A percentile compares a stretch with the other conserved stretches of the same genome.
phyloP scores from a whole-genome alignment of 2,329 filamentous ascomycete genomes.

The Arthrobotrys pseudoclavata region DNA sequence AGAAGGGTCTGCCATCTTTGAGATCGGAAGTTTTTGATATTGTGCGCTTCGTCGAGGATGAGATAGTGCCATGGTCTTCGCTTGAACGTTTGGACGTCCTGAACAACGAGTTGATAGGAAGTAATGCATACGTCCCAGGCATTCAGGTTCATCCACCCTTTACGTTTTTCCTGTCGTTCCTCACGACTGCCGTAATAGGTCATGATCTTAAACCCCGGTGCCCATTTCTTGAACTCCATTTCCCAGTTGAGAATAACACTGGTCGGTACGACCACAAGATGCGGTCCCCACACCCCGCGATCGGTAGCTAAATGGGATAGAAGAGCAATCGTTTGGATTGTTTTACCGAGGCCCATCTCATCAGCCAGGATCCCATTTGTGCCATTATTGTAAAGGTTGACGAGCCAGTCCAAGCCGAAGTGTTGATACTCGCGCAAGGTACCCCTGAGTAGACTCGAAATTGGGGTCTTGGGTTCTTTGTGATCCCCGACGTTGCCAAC shows the following conservation, averaged over 20 bases:
- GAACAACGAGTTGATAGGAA: slow-evolving; percentile 94
- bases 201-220: slow-evolving; percentile 96
- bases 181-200: slow-evolving; percentile 96
- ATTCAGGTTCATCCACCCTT: slow-evolving; percentile 93
- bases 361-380: slow-evolving; percentile 97
- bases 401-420: slow-evolving; percentile 96
- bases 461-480: slow-evolving; percentile 73
- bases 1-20: slow-evolving; percentile 96
- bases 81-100: slow-evolving; percentile 94
- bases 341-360: slow-evolving; percentile 97
- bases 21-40: slow-evolving; percentile 99
- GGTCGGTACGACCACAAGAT: slow-evolving; percentile 94
- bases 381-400: slow-evolving; percentile 88
- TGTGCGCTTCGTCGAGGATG: slow-evolving; percentile 97
- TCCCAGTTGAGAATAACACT: slow-evolving; percentile 99
- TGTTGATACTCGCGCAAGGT: slow-evolving; percentile 96
- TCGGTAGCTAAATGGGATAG: slow-evolving; percentile 91
- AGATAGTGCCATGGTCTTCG: slow-evolving; percentile 96
- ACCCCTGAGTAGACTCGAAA: slow-evolving; percentile 86
- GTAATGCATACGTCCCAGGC: slow-evolving; percentile 98
- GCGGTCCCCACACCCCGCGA: slow-evolving; percentile 93
- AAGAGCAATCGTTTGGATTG: slow-evolving; percentile 95
- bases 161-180: slow-evolving; percentile 89
- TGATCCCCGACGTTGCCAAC: slow-evolving; percentile 38
- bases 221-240: slow-evolving; percentile 99